A percentile compares a stretch with the other conserved stretches of the same genome.
These are phyloP conservation scores for Macadamia integrifolia DNA, from an alignment of 164 flowering plant species.

Conservation along the genomic window DNA sequence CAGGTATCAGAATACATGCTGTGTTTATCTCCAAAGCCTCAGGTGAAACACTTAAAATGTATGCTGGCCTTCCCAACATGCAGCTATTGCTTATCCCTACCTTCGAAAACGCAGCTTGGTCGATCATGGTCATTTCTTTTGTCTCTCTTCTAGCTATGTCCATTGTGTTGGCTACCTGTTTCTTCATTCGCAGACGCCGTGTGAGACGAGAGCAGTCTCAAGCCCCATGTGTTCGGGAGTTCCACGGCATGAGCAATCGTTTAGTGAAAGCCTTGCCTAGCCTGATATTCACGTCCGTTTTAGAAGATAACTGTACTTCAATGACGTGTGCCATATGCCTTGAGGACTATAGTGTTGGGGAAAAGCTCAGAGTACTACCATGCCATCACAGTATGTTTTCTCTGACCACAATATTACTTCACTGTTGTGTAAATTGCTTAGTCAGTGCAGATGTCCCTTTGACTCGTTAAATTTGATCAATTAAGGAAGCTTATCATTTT, in stretches of 20 bases:
- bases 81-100: conserved; percentile 73
- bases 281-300: conserved; percentile 70
- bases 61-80: conserved; percentile 41
- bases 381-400: conserved; percentile 82
- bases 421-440: too few relatives aligned
- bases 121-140: conserved; percentile 90
- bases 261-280: conserved; percentile 95
- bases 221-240: conserved; percentile 52
- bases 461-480: too few relatives aligned
- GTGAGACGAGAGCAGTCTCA: conserved; percentile 72
- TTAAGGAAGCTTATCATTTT: too few relatives aligned
- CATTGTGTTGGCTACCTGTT: conserved; percentile 87
- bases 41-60: conserved; percentile 51
- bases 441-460: too few relatives aligned
- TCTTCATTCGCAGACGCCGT: conserved; percentile 83
- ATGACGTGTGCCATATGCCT: conserved; percentile 93
- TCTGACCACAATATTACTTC: not conserved
- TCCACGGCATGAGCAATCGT: conserved; percentile 91
- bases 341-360: conserved; percentile 89
- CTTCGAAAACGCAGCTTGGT: conserved; percentile 89
- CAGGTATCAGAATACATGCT: conserved; percentile 77
- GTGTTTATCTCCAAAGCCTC: conserved; percentile 71
- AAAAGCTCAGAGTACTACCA: conserved; percentile 84
- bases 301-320: conserved; percentile 83
- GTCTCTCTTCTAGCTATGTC: conserved; percentile 89